A percentile compares a stretch with the other conserved stretches of the same genome.
Evolutionary conservation across 2,329 filamentous ascomycete genomes (phyloP).

Genomic region (Davidsoniella australis): DNA sequence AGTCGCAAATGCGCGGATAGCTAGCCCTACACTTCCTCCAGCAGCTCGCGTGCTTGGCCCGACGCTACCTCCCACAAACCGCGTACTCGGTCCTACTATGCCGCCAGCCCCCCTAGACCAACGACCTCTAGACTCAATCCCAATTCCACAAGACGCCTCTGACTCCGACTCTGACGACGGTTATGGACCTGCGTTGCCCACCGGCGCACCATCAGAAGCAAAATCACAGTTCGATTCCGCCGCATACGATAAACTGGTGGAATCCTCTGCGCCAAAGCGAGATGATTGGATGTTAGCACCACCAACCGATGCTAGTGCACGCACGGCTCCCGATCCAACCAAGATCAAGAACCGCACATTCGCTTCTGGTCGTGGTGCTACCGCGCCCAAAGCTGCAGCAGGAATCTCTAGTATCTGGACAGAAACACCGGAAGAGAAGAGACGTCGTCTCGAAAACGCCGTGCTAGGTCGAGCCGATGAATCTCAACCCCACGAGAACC

Average conservation of each 20-base stretch:
- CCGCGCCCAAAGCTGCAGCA: constrained; percentile 13
- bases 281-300: constrained; percentile 76
- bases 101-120: constrained; percentile 26
- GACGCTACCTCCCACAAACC: constrained; percentile 15
- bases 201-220: constrained; percentile 29
- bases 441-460: constrained; percentile 61
- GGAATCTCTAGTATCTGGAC: constrained; percentile 63
- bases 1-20: constrained; percentile 13
- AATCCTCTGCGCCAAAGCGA: constrained; percentile 33
- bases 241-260: neutral
- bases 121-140: constrained; percentile 12
- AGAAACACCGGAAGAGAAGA: constrained; percentile 78
- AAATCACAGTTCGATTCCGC: constrained; percentile 7
- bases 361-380: constrained; percentile 39
- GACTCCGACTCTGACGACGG: constrained; percentile 32
- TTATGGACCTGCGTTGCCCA: constrained; percentile 43
- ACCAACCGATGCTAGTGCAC: constrained; percentile 35
- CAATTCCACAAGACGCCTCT: constrained; percentile 14
- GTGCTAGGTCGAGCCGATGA: constrained; percentile 52
- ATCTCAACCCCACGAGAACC: constrained; percentile 18
- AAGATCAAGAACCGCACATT: constrained; percentile 72
- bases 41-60: constrained; percentile 13
- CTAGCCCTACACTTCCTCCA: constrained; percentile 17
- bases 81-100: constrained; percentile 17
- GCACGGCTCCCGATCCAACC: constrained; percentile 59